Evolutionary conservation across 345 rosid genomes (phyloP).

Genomic region (Lepidium didymum): DNA sequence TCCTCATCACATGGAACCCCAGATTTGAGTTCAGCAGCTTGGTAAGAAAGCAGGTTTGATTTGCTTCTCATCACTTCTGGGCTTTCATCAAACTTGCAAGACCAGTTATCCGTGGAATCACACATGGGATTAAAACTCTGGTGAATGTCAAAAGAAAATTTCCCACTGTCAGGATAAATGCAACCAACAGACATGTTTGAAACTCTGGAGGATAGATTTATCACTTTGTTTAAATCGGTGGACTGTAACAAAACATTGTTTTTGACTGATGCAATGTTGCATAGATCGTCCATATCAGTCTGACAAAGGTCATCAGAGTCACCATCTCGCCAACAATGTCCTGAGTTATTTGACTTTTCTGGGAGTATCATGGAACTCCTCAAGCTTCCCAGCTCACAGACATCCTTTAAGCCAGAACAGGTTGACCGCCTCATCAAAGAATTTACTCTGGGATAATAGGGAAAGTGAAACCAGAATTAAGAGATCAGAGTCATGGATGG

Average conservation of each 20-base stretch:
- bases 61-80: constrained; percentile 35
- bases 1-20: constrained; percentile 33
- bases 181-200: not conserved
- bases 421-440: constrained; percentile 51
- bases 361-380: constrained; percentile 45
- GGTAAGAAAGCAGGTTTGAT: constrained; percentile 31
- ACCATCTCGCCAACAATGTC: constrained; percentile 37
- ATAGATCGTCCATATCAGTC: constrained; percentile 72
- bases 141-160: not conserved
- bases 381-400: constrained; percentile 57
- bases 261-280: constrained; percentile 36
- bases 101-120: constrained; percentile 74
- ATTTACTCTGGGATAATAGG: constrained; percentile 37
- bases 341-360: constrained; percentile 36
- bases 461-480: not conserved
- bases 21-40: constrained; percentile 27
- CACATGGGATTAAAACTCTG: constrained; percentile 89
- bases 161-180: constrained; percentile 3
- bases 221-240: constrained; percentile 62
- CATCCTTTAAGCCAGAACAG: constrained; percentile 66
- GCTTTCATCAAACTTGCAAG: constrained; percentile 53
- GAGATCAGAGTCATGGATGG: not conserved
- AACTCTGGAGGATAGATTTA: constrained; percentile 6
- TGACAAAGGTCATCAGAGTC: constrained; percentile 68
- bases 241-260: constrained; percentile 45